Conservation (phyloP, 257 asterid species). For the Solanum sitiens region DNA sequence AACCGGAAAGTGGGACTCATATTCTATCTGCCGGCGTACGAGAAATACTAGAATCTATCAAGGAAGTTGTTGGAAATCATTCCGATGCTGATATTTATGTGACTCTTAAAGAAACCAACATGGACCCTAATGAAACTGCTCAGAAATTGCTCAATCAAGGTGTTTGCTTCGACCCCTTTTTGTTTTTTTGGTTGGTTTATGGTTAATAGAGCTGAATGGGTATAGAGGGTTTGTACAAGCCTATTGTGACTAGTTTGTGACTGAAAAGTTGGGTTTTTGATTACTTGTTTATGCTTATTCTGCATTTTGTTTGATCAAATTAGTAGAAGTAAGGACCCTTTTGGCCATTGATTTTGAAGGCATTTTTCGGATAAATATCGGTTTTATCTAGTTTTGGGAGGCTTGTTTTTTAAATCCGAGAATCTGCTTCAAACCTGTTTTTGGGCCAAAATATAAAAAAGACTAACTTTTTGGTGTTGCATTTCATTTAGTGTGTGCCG, state of each 20-base stretch:
- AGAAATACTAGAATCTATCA: conserved; percentile 66
- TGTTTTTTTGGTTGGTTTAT: background rate
- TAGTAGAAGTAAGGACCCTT: background rate
- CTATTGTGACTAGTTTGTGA: background rate
- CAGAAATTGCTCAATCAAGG: conserved; percentile 92
- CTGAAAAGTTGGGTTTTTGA: background rate
- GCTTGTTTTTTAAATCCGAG: background rate
- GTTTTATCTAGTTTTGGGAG: background rate
- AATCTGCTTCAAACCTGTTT: background rate
- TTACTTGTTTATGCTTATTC: background rate
- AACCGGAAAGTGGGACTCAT: conserved; percentile 44
- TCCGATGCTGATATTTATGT: conserved; percentile 83
- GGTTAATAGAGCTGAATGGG: background rate
- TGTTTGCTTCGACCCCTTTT: background rate
- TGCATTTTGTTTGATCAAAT: background rate
- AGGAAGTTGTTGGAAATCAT: conserved; percentile 76
- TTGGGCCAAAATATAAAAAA: background rate
- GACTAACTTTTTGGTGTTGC: background rate
- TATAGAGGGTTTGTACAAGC: background rate
- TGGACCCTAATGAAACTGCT: conserved; percentile 95
- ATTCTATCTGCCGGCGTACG: conserved; percentile 69
- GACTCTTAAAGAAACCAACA: conserved; percentile 71
- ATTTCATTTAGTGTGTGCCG: background rate
- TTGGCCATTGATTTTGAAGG: background rate
- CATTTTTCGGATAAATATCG: background rate